phyloP scores from a whole-genome alignment of 768 basidiomycete species.

The Mycena rebaudengoi region DNA sequence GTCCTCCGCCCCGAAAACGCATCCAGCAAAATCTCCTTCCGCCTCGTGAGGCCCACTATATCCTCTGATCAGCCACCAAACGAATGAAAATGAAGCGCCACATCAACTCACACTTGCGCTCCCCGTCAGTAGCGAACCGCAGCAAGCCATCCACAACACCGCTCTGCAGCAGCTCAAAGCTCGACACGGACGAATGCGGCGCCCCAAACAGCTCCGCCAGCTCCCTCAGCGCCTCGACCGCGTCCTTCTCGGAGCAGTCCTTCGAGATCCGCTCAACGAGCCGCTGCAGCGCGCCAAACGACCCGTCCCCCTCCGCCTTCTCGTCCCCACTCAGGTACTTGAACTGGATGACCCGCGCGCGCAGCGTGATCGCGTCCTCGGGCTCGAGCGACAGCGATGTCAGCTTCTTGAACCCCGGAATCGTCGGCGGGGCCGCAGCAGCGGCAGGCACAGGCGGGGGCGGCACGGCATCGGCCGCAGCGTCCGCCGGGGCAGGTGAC shows the following conservation, averaged over 20 bases:
- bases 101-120: constrained; percentile 59
- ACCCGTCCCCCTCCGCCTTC: constrained; percentile 63
- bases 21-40: constrained; percentile 83
- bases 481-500: constrained; percentile 50
- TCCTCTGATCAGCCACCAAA: background rate
- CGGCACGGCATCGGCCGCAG: constrained; percentile 44
- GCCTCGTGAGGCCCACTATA: constrained; percentile 68
- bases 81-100: constrained; percentile 6
- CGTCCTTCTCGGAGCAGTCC: constrained; percentile 67
- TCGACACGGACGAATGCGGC: constrained; percentile 83
- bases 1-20: constrained; percentile 70
- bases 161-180: constrained; percentile 94
- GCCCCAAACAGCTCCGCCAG: constrained; percentile 85
- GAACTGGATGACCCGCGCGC: constrained; percentile 90
- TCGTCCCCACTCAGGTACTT: constrained; percentile 74
- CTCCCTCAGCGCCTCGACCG: constrained; percentile 69
- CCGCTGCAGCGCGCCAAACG: constrained; percentile 68
- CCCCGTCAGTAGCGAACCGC: constrained; percentile 78
- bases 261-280: constrained; percentile 73
- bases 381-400: constrained; percentile 78
- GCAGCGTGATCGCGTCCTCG: constrained; percentile 90
- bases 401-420: constrained; percentile 75
- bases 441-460: constrained; percentile 38
- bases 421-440: constrained; percentile 48
- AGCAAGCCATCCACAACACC: constrained; percentile 91